Conservation (phyloP, 768 basidiomycete genomes). For the Boletus vinaceobasis region DNA sequence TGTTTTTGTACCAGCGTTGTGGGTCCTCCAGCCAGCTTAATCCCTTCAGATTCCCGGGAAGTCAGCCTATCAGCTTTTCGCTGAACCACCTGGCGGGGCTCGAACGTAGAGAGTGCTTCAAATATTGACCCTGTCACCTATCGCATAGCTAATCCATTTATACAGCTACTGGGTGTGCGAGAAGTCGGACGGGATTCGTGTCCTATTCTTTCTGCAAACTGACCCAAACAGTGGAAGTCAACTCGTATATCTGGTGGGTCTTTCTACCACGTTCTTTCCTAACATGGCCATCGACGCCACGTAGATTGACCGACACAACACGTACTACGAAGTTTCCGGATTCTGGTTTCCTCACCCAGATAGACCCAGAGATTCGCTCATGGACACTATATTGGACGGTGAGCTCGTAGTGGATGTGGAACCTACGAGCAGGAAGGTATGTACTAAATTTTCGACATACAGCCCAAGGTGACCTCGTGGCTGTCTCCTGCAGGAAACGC, state of each 20-base stretch:
- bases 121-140: not conserved
- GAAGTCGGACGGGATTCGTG: conserved; percentile 94
- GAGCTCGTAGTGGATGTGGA: conserved; percentile 93
- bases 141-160: conserved; percentile 13
- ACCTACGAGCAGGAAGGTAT: conserved; percentile 64
- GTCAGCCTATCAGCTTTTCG: conserved; percentile 92
- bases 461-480: not conserved
- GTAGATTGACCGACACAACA: conserved; percentile 94
- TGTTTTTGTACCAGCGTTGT: not conserved
- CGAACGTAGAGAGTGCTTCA: conserved; percentile 72
- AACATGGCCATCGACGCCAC: conserved; percentile 4
- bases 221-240: conserved; percentile 51
- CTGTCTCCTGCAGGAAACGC: conserved; percentile 54
- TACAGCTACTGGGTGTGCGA: conserved; percentile 98
- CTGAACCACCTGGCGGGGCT: conserved; percentile 66
- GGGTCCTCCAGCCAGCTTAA: conserved; percentile 6
- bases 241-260: conserved; percentile 70
- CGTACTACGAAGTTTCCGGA: conserved; percentile 69
- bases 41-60: conserved; percentile 79
- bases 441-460: conserved; percentile 20
- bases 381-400: conserved; percentile 85
- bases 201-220: conserved; percentile 76
- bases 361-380: conserved; percentile 59
- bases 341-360: conserved; percentile 91
- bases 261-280: not conserved